Evolutionary conservation across 2,329 filamentous ascomycete genomes (phyloP), one percentile per base, ranked within the genome.

Genomic region (Sarocladium brachiariae): DNA sequence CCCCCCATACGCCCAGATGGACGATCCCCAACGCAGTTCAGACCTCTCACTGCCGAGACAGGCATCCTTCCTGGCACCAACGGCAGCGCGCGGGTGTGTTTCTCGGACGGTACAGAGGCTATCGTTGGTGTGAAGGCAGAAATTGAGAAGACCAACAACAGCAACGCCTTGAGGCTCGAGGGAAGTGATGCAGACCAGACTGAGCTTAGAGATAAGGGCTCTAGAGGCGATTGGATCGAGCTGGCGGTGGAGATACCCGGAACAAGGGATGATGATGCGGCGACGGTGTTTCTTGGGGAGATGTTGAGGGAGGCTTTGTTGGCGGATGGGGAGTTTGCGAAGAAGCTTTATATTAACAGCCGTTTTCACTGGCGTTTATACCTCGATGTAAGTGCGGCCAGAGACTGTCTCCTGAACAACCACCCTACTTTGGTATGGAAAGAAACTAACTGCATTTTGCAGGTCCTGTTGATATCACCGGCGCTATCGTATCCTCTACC

Each of bases 321-420:
- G 53, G 84, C 82, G 27, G 86, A 83, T 67, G 85, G 83, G 18
- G 76, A 77, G 61, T 79, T 88, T 65, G 77, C 78, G 56, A 82
- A 81, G 65, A 81, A 84, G 61, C 68, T 99, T 62, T 86, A 84
- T 68, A 96, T 99, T 65, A 97, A 96, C 70, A 72, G 76, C 53
- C 80, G 91, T 39, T 99, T 92, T 75, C 92, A 97, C 74, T 99
- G 93, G 93, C 89, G 91, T 70, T 68, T 99, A 52, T 97, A 92
- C 69, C 79, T 99, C 55, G 93, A 99, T 70, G 91, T 96, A 67
- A 63, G 87, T 76, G n/a, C n/a, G n/a, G n/a, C n/a, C n/a, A n/a
- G n/a, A n/a, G n/a, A n/a, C n/a, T n/a, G n/a, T n/a, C n/a, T n/a
- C n/a, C n/a, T n/a, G n/a, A n/a, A 6, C 18, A 9, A 39, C 9